These are phyloP conservation scores for Ustilago shanxiensis DNA, from an alignment of 1,284 basidiomycete genomes.

Conservation along the genomic window DNA sequence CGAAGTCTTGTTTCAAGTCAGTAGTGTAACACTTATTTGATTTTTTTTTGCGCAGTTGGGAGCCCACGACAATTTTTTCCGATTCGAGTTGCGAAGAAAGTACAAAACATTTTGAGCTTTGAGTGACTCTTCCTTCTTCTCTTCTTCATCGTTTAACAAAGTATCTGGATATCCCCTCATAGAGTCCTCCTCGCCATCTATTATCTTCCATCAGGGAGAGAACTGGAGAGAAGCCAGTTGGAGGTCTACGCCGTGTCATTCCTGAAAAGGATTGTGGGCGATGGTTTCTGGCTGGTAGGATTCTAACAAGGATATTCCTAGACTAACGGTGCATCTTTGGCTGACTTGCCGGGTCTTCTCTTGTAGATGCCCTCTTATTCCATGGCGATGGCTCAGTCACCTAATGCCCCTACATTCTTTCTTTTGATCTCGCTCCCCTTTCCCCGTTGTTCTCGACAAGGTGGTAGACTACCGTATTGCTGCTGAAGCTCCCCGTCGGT, in stretches of 20 bases:
- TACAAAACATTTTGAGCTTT: background rate
- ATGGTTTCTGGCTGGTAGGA: constrained; percentile 41
- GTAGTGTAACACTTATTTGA: background rate
- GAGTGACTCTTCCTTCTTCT: constrained; percentile 20
- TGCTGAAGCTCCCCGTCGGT: background rate
- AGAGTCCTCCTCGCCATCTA: constrained; percentile 57
- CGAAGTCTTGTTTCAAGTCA: background rate
- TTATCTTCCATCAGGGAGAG: constrained; percentile 49
- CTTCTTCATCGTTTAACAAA: constrained; percentile 58
- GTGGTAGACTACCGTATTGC: background rate
- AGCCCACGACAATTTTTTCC: background rate
- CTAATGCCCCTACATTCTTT: constrained; percentile 53
- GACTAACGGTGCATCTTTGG: constrained; percentile 59
- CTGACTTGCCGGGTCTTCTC: constrained; percentile 49
- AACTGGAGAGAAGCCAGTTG: constrained; percentile 53
- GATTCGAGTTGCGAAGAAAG: background rate
- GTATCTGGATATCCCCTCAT: constrained; percentile 56
- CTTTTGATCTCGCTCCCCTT: background rate
- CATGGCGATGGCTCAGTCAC: constrained; percentile 57
- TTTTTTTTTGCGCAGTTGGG: background rate
- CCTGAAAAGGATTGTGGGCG: constrained; percentile 22
- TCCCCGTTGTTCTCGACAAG: background rate
- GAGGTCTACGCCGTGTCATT: constrained; percentile 29
- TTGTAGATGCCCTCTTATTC: constrained; percentile 12
- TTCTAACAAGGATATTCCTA: constrained; percentile 55